Conservation (phyloP, 148 eudicot species). For the Heliamphora exappendiculata region DNA sequence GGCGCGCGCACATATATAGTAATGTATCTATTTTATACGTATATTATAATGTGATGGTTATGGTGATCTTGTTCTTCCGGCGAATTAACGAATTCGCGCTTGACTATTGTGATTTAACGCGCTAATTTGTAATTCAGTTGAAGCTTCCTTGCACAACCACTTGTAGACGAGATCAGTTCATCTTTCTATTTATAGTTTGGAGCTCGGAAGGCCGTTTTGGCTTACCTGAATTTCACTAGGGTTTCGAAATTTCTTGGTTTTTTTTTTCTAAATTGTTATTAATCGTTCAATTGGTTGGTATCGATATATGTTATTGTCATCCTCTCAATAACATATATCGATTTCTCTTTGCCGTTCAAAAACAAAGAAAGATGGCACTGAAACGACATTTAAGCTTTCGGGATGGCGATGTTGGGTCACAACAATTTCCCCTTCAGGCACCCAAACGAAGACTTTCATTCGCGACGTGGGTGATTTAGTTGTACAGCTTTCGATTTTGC, state of each 20-base stretch:
- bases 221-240: background rate
- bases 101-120: slow-evolving; percentile 4
- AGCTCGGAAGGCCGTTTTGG: background rate
- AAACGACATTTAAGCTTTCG: slow-evolving; percentile 39
- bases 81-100: background rate
- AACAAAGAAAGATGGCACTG: slow-evolving; percentile 56
- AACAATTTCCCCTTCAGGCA: slow-evolving; percentile 13
- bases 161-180: background rate
- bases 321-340: too few species aligned
- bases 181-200: background rate
- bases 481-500: background rate
- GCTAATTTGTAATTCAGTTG: slow-evolving; percentile 4
- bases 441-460: slow-evolving; percentile 23
- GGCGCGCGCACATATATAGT: background rate
- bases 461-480: slow-evolving; percentile 35
- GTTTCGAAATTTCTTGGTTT: background rate
- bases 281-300: background rate
- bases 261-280: slow-evolving; percentile 7
- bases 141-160: slow-evolving; percentile 35
- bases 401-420: slow-evolving; percentile 30
- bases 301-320: too few species aligned
- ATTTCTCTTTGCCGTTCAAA: background rate
- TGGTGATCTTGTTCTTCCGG: background rate
- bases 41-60: background rate
- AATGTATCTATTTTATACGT: background rate